phyloP scores from a whole-genome alignment of 495 filamentous ascomycete genomes.

The Chaetomium tenue region DNA sequence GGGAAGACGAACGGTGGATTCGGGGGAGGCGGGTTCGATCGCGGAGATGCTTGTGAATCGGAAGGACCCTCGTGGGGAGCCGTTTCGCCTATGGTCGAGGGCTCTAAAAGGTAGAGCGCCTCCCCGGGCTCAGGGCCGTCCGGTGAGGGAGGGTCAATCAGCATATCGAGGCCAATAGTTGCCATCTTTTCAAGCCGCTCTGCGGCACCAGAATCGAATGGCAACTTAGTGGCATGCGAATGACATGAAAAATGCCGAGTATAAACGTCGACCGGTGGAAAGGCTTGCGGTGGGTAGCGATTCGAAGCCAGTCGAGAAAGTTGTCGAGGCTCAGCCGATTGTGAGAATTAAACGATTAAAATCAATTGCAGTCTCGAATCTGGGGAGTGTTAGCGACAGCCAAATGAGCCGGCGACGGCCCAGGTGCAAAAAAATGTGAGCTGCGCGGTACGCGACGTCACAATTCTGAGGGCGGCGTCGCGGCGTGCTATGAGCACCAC shows the following conservation, averaged over 20 bases:
- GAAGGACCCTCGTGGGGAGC: conserved; percentile 23
- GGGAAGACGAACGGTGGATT: conserved; percentile 76
- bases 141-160: conserved; percentile 34
- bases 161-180: conserved; percentile 40
- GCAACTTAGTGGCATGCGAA: conserved; percentile 36
- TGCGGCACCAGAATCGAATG: conserved; percentile 45
- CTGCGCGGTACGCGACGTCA: background rate
- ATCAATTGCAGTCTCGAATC: conserved; percentile 26
- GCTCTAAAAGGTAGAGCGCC: conserved; percentile 16
- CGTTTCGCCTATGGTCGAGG: conserved; percentile 24
- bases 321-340: conserved; percentile 17
- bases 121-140: conserved; percentile 29
- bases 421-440: background rate
- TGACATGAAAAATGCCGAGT: conserved; percentile 41
- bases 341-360: conserved; percentile 36
- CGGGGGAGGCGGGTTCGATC: conserved; percentile 53
- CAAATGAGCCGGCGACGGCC: background rate
- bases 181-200: conserved; percentile 52
- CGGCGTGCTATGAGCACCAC: background rate
- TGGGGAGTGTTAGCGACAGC: conserved; percentile 23
- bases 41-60: conserved; percentile 36
- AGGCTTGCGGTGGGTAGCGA: conserved; percentile 9
- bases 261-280: conserved; percentile 10
- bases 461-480: background rate
- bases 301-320: conserved; percentile 7